Percentiles rank a stretch among this genome's conserved stretches.
Evolutionary conservation across 805 yeast species (phyloP).

Genomic region (Sporopachydermia lactativora): DNA sequence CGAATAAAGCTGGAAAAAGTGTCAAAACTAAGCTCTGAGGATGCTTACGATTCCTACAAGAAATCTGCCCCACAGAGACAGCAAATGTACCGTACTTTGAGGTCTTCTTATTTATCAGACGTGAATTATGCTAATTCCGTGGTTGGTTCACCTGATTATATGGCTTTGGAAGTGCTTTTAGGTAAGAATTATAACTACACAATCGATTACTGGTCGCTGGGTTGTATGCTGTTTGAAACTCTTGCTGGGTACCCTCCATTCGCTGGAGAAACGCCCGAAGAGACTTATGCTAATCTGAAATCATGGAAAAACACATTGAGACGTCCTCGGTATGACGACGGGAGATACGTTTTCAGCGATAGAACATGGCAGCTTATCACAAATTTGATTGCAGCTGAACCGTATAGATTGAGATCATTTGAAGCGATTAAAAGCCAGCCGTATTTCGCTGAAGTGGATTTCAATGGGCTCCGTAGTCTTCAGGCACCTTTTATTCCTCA

Average conservation of each 20-base stretch:
- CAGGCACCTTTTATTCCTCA: constrained; percentile 96
- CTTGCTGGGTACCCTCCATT: constrained; percentile 96
- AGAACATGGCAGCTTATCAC: constrained; percentile 88
- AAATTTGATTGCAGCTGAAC: constrained; percentile 67
- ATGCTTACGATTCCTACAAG: constrained; percentile 58
- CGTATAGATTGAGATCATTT: constrained; percentile 59
- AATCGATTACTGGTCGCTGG: constrained; percentile 97
- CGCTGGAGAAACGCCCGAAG: constrained; percentile 86
- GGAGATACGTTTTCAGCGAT: constrained; percentile 85
- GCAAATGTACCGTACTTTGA: constrained; percentile 61
- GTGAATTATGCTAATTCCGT: constrained; percentile 85
- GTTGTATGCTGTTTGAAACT: constrained; percentile 94
- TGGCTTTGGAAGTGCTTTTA: constrained; percentile 95
- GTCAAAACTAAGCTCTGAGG: constrained; percentile 44
- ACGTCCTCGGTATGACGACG: constrained; percentile 86
- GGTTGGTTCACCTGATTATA: constrained; percentile 97
- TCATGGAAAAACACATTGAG: constrained; percentile 82
- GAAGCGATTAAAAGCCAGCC: constrained; percentile 68
- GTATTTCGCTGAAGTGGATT: constrained; percentile 76
- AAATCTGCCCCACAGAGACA: constrained; percentile 81
- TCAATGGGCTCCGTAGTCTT: constrained; percentile 51
- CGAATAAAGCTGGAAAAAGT: constrained; percentile 38
- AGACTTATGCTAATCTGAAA: constrained; percentile 85
- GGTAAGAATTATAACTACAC: constrained; percentile 91
- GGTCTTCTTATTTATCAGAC: constrained; percentile 42